Evolutionary conservation across 768 basidiomycete species (phyloP), one percentile per base, ranked within the genome.

Genomic region (Rhizopogon rudus): DNA sequence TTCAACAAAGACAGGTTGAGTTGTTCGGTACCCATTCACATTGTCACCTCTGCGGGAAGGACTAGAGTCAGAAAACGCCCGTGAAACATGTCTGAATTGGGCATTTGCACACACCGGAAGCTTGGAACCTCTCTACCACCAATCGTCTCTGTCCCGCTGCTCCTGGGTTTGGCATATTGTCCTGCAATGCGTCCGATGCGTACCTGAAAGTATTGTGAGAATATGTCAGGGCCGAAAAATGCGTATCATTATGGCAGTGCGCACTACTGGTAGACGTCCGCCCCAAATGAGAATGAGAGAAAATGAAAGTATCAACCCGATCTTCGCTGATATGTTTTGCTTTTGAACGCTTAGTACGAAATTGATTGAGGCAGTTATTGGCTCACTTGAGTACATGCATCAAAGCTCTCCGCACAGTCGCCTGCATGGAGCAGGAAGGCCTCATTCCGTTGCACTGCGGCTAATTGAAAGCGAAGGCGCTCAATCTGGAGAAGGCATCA

Each of bases 381-480:
- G 75, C 81, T 63, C 66, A 91, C 91, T 58, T 91, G 83, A 0
- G 90, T 93, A 67, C 92, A 94, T 0, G 91, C 92, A 62, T 91
- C 88, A 64, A 96, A 95, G 67, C 91, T 88, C 70, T 95, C 92
- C n/a, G 93, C 94, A 63, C 97, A 99, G 65, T 99, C 97, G 2
- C 97, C 97, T 0, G 97, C 97, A 58, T 99, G 97, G 2, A 99
- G 80, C 39, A 99, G 77, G 72, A 99, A 98, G 0, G 93, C 93
- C 63, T 95, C 84, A 58, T 92, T 91, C 17, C 78, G 78, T 61
- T 97, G 88, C 3, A 95, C 93, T 37, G 83, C 83, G 35, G 78
- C 73, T 17, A 98, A 75, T 58, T 95, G 92, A 65, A 84, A 78
- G 49, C 93, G 80, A 53, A 98, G 77, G 9, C 92, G 81, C 67